Conservation (phyloP, 2,329 filamentous ascomycete species). For the Calonectria naviculata region DNA sequence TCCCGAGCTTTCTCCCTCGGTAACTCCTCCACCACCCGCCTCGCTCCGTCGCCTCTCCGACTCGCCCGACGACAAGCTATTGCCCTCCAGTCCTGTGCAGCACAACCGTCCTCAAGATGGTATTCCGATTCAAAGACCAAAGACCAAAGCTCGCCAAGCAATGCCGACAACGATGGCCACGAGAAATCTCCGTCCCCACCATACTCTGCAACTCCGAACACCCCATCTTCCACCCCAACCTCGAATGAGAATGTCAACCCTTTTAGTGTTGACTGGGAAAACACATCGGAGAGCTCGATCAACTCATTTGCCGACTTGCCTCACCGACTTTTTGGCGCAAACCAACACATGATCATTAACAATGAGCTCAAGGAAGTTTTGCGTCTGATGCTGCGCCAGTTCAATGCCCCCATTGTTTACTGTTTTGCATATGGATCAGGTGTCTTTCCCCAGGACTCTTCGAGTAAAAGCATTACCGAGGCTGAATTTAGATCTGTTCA, state of each 20-base stretch:
- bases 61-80: constrained; percentile 11
- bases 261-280: constrained; percentile 56
- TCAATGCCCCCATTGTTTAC: constrained; percentile 93
- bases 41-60: constrained; percentile 18
- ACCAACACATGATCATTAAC: constrained; percentile 97
- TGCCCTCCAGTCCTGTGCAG: constrained; percentile 4
- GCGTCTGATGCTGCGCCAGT: constrained; percentile 88
- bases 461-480: constrained; percentile 64
- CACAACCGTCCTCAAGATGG: constrained; percentile 26
- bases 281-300: constrained; percentile 54
- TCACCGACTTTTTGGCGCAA: constrained; percentile 80
- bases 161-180: constrained; percentile 23
- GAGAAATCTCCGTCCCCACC: constrained; percentile 12
- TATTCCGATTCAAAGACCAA: constrained; percentile 31
- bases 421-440: constrained; percentile 98
- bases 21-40: constrained; percentile 23
- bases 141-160: constrained; percentile 6
- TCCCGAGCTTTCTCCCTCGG: constrained; percentile 34
- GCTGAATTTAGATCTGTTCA: constrained; percentile 75
- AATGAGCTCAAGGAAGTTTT: constrained; percentile 94
- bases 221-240: constrained; percentile 36
- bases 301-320: constrained; percentile 58
- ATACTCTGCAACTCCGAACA: constrained; percentile 23
- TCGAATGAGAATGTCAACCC: constrained; percentile 45
- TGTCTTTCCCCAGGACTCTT: constrained; percentile 84